Percentiles rank a stretch among this genome's conserved stretches.
Conservation (phyloP, 441 rosid genomes). For the Sinapis alba region DNA sequence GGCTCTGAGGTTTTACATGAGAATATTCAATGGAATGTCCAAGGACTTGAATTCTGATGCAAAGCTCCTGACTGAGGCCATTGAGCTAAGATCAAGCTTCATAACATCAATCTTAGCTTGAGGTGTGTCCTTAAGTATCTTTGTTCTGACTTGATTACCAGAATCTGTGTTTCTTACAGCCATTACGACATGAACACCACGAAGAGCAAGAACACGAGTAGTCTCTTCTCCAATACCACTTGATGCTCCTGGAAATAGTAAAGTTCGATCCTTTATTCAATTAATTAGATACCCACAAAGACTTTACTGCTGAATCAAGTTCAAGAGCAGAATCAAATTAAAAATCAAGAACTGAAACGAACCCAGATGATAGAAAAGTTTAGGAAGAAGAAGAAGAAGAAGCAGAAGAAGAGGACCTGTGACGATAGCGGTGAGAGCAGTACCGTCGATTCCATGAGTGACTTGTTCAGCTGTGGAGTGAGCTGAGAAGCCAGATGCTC, state of each 20-base stretch:
- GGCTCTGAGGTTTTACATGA: constrained; percentile 26
- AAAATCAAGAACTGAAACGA: not conserved
- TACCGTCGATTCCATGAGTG: constrained; percentile 54
- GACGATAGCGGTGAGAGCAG: constrained; percentile 60
- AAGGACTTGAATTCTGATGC: constrained; percentile 56
- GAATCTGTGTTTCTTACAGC: constrained; percentile 60
- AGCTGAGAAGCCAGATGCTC: constrained; percentile 59
- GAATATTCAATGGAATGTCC: constrained; percentile 42
- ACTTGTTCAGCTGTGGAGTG: constrained; percentile 64
- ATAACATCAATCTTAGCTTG: constrained; percentile 61
- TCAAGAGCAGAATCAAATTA: not conserved
- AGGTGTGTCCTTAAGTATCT: constrained; percentile 53
- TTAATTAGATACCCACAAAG: not conserved
- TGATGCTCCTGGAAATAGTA: constrained; percentile 55
- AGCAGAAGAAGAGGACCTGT: constrained; percentile 43
- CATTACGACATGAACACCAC: constrained; percentile 70
- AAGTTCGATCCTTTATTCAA: not conserved
- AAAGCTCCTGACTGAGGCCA: constrained; percentile 62
- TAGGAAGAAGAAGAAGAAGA: not conserved
- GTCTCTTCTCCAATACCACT: constrained; percentile 76
- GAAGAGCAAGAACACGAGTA: constrained; percentile 62
- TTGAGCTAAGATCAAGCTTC: constrained; percentile 72
- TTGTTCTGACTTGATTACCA: constrained; percentile 49
- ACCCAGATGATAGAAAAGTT: not conserved
- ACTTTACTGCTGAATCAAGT: not conserved